These are phyloP conservation scores for Magnusiomyces sp. DNA, from an alignment of 1,139 yeast species.

Conservation along the genomic window DNA sequence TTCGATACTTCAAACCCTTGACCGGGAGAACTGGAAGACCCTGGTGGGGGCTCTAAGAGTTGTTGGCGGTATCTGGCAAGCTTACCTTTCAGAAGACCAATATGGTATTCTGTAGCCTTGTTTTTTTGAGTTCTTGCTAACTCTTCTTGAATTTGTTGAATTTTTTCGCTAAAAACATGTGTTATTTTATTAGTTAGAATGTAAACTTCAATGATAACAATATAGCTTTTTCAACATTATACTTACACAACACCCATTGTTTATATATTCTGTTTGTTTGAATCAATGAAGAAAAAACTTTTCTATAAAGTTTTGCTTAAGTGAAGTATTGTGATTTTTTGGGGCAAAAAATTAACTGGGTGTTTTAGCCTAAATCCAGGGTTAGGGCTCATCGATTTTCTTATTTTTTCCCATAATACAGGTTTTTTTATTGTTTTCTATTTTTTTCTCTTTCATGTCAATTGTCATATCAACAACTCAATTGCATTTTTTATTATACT, in stretches of 20 bases:
- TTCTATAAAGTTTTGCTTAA: background rate
- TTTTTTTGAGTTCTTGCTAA: constrained; percentile 93
- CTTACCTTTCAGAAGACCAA: constrained; percentile 89
- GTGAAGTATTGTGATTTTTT: background rate
- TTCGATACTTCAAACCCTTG: constrained; percentile 94
- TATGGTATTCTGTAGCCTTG: constrained; percentile 95
- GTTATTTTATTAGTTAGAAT: background rate
- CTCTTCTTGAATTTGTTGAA: constrained; percentile 86
- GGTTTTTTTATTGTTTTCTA: background rate
- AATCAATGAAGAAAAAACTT: background rate
- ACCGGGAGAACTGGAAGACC: constrained; percentile 66
- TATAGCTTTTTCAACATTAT: background rate
- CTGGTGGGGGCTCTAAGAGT: constrained; percentile 79
- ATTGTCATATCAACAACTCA: background rate
- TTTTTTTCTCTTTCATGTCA: background rate
- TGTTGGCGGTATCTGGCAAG: constrained; percentile 91
- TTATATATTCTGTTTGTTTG: no score
- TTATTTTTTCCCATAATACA: background rate
- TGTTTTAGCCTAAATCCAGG: background rate
- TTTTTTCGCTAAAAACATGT: constrained; percentile 46
- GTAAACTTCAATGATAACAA: background rate
- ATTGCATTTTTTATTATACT: background rate
- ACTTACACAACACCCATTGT: constrained; percentile 10
- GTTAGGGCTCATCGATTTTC: no score
- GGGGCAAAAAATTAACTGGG: background rate